A percentile compares a stretch with the other conserved stretches of the same genome.
phyloP scores from a whole-genome alignment of 495 filamentous ascomycete genomes.

The Neurospora sp. region DNA sequence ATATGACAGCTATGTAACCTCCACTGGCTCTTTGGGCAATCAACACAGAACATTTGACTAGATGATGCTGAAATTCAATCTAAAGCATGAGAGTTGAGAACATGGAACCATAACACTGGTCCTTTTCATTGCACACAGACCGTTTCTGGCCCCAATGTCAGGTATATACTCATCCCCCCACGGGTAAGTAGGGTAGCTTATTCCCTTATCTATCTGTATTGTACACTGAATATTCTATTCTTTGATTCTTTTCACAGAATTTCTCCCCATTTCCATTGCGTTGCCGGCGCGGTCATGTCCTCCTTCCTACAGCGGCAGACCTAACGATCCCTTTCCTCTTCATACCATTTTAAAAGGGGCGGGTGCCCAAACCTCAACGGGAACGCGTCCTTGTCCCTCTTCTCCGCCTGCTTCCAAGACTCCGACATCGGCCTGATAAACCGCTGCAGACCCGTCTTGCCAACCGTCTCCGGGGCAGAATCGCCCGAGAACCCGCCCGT shows the following conservation, averaged over 20 bases:
- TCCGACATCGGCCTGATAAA: conserved; percentile 7
- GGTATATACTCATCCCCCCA: not conserved
- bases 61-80: not conserved
- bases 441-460: conserved; percentile 25
- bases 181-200: not conserved
- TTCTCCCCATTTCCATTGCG: not conserved
- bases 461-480: conserved; percentile 9
- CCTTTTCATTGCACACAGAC: not conserved
- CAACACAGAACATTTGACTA: not conserved
- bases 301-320: not conserved
- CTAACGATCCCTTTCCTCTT: not conserved
- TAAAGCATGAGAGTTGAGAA: not conserved
- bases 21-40: not conserved
- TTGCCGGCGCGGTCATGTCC: not conserved
- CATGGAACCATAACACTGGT: not conserved
- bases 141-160: not conserved
- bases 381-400: not conserved
- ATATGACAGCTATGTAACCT: not conserved
- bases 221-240: not conserved
- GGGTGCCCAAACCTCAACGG: not conserved
- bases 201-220: not conserved
- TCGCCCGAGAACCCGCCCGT: conserved; percentile 1
- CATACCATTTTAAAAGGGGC: not conserved
- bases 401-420: not conserved
- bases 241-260: not conserved